Percentiles rank a stretch among this genome's conserved stretches.
These are phyloP conservation scores for Porodaedalea pini DNA, from an alignment of 1,284 basidiomycete genomes.

Conservation along the genomic window DNA sequence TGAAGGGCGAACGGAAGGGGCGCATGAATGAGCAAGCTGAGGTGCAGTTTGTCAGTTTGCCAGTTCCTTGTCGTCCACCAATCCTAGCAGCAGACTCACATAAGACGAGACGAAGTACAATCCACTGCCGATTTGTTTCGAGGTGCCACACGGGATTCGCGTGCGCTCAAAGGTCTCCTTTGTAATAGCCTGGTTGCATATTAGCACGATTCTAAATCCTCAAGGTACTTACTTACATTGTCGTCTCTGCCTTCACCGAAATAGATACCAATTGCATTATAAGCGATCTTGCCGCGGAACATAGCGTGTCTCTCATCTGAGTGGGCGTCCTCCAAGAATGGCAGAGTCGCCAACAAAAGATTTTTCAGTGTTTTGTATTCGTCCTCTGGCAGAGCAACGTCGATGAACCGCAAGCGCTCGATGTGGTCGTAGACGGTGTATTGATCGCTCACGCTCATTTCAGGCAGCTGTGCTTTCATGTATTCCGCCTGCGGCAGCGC, in stretches of 20 bases:
- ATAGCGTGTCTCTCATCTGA: constrained; percentile 58
- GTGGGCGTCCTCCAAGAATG: constrained; percentile 67
- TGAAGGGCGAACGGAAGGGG: constrained; percentile 57
- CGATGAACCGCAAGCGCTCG: constrained; percentile 66
- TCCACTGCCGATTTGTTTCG: constrained; percentile 67
- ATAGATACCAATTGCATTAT: constrained; percentile 71
- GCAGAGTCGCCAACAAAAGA: constrained; percentile 59
- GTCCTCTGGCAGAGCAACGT: constrained; percentile 43
- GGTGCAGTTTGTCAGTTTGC: background rate
- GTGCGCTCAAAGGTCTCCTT: constrained; percentile 70
- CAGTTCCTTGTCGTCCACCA: background rate
- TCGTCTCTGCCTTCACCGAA: constrained; percentile 60
- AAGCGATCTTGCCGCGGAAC: constrained; percentile 67
- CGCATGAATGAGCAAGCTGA: constrained; percentile 66
- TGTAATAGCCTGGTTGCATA: constrained; percentile 33
- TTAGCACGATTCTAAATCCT: background rate
- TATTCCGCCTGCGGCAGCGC: constrained; percentile 35
- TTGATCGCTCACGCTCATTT: constrained; percentile 43
- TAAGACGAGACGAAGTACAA: constrained; percentile 75
- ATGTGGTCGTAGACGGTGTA: constrained; percentile 72
- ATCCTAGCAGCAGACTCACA: constrained; percentile 34
- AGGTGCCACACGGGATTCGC: constrained; percentile 68
- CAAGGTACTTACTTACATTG: constrained; percentile 38
- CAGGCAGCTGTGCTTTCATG: constrained; percentile 38
- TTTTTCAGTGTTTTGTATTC: constrained; percentile 50